Evolutionary conservation across 495 filamentous ascomycete species (phyloP).

Genomic region (Aspergillus wentii): DNA sequence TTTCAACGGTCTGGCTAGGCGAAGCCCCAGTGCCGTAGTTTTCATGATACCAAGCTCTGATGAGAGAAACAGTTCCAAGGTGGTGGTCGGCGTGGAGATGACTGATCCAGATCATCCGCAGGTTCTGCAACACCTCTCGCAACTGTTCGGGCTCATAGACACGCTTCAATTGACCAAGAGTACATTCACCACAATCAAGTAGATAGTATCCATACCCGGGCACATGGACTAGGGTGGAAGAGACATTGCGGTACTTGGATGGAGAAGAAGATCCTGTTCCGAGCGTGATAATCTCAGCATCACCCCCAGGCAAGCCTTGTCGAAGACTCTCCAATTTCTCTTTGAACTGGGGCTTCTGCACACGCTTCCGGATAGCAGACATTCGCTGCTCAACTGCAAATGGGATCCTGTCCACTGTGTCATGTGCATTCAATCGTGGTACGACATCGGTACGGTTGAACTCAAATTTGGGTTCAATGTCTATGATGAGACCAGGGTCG

Average conservation of each 20-base stretch:
- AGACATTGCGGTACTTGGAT: conserved; percentile 93
- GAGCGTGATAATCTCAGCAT: conserved; percentile 78
- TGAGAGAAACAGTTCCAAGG: conserved; percentile 70
- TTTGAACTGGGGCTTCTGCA: conserved; percentile 19
- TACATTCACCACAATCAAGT: conserved; percentile 89
- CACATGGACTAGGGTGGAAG: conserved; percentile 75
- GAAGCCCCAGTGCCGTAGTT: conserved; percentile 33
- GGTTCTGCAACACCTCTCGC: conserved; percentile 63
- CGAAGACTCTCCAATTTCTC: conserved; percentile 33
- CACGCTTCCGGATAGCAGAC: conserved; percentile 18
- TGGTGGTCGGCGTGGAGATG: conserved; percentile 97
- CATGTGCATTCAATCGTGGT: conserved; percentile 47
- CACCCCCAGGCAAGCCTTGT: conserved; percentile 56
- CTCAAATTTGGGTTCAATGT: conserved; percentile 60
- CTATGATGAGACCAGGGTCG: conserved; percentile 48
- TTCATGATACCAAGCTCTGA: conserved; percentile 68
- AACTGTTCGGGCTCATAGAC: conserved; percentile 59
- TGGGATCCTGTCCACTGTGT: conserved; percentile 30
- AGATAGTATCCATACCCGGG: conserved; percentile 82
- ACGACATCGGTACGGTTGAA: conserved; percentile 45
- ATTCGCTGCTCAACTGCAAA: conserved; percentile 39
- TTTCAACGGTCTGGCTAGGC: conserved; percentile 21
- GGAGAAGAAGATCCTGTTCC: conserved; percentile 88
- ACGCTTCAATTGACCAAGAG: conserved; percentile 83
- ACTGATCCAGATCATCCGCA: conserved; percentile 88